Evolutionary conservation across 2,329 filamentous ascomycete species (phyloP), one percentile per base, ranked within the genome.

Genomic region (Beauveria pseudobassiana): DNA sequence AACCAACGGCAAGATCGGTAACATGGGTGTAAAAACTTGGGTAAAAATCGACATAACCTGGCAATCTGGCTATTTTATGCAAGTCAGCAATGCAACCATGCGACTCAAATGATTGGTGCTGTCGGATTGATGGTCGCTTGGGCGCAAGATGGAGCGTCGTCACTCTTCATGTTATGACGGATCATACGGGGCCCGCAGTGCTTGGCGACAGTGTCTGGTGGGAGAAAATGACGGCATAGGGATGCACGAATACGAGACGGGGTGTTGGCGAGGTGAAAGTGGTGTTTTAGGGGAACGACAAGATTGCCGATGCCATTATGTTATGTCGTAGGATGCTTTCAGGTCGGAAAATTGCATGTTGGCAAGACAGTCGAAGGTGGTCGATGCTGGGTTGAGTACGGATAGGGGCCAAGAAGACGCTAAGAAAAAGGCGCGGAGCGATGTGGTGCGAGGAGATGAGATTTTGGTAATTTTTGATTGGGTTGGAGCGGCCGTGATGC

Each of bases 221-320:
- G 59, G 20, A 40, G 50, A 49, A 20, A 18, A 61, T 61, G 59
- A 61, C 59, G 59, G 59, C 59, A 61, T 61, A 26, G 14, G 49
- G 50, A 49, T 61, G 59, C 50, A 54, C 30, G 51, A 61, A 61
- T 61, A 61, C 59, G 59, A 61, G n/a, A 16, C 9, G 9, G 30
- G n/a, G 3, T 18, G 40, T 34, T 45, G 38, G 26, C 38, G n/a
- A n/a, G 40, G 16, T 5, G 16, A 24, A 4, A 8, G 34, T 38
- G 14, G 34, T 38, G 34, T 16, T 38, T 38, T 6, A 7, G 14
- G 34, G 34, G 14, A 38, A 38, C 6, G 34, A 38, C 34, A 16
- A 38, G 34, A 30, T 16, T 30, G 26, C 12, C 26, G 16, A 26
- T 50, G 48, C 18, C 14, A 14, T n/a, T 53, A 24, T 24, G 20